Base-by-base conservation (phyloP, 306 rosid genomes). In the Quercus parvula region DNA sequence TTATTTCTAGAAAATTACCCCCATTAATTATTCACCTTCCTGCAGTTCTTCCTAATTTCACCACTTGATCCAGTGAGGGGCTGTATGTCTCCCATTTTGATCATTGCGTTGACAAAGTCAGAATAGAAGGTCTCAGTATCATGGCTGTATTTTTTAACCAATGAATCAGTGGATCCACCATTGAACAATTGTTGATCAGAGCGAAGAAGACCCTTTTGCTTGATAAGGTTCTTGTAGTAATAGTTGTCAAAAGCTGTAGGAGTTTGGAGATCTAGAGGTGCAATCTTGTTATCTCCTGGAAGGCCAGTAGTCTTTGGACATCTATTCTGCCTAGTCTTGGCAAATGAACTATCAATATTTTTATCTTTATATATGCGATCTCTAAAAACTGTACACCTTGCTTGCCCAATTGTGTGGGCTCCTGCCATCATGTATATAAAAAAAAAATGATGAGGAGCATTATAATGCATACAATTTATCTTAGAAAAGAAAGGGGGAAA, bases 41-140 rank as follows among this genome's bases (percentile, higher is more conserved):
- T 82, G 49, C 97, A 92, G 46, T 91, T 83, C 84, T 80, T 88
- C 78, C 98, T 90, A 57, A 94, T 91, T 85, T 94, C 86, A 8
- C 98, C 98, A 1, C 81, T 64, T 0, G 93, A 89, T 6, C 97
- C 97, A 52, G 90, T 92, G 28, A 92, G 86, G 35, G 97, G 98
- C 0, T 81, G 49, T 38, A 79, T 85, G 31, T 92, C 81, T 22
- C 97, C 97, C 98, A 94, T 94, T 83, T 78, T 92, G 75, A 92
- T 91, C 85, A 94, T 91, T 20, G 91, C 97, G 0, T 81, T 24
- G 3, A 31, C 88, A 64, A 94, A 94, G 82, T 92, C 94, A 1
- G 84, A 30, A 5, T 76, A 10, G 71, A 92, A 94, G 70, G 80
- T 30, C 24, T 78, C 31, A 3, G 46, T 35, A 15, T 87, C 75